phyloP scores from a whole-genome alignment of 768 basidiomycete genomes.

The Lentinula sp. region DNA sequence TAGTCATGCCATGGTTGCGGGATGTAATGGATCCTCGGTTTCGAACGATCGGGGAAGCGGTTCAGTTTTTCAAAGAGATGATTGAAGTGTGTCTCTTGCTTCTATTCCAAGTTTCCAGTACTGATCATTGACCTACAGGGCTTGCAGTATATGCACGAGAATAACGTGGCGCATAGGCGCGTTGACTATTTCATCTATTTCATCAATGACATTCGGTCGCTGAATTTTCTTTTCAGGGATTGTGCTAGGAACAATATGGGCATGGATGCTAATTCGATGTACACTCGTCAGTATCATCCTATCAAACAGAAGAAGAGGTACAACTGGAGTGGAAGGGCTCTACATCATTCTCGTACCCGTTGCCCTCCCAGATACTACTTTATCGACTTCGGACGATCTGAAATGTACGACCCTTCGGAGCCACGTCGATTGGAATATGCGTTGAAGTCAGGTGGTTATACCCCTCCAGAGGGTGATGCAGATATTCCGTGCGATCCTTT shows the following conservation, averaged over 20 bases:
- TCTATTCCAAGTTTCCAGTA: background rate
- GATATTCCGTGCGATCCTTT: no score
- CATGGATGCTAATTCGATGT: background rate
- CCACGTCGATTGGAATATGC: no score
- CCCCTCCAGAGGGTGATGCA: no score
- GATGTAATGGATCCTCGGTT: constrained; percentile 14
- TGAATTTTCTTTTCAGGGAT: background rate
- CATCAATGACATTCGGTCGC: background rate
- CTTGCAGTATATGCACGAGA: constrained; percentile 24
- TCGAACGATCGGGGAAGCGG: constrained; percentile 22
- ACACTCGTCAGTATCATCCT: background rate
- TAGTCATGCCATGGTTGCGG: constrained; percentile 24
- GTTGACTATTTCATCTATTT: background rate
- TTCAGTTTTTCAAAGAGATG: constrained; percentile 22
- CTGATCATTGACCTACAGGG: constrained; percentile 13
- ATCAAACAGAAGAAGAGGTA: background rate
- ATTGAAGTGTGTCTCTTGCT: constrained; percentile 18
- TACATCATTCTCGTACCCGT: constrained; percentile 20
- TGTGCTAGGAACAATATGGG: background rate
- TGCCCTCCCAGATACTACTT: constrained; percentile 28
- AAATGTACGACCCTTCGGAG: constrained; percentile 18
- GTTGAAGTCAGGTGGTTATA: no score
- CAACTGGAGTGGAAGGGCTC: background rate
- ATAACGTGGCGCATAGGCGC: constrained; percentile 19
- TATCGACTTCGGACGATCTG: constrained; percentile 32